These are phyloP conservation scores for Mortierella sp. DNA, from an alignment of 371 early-diverging fungal genomes.

Conservation along the genomic window DNA sequence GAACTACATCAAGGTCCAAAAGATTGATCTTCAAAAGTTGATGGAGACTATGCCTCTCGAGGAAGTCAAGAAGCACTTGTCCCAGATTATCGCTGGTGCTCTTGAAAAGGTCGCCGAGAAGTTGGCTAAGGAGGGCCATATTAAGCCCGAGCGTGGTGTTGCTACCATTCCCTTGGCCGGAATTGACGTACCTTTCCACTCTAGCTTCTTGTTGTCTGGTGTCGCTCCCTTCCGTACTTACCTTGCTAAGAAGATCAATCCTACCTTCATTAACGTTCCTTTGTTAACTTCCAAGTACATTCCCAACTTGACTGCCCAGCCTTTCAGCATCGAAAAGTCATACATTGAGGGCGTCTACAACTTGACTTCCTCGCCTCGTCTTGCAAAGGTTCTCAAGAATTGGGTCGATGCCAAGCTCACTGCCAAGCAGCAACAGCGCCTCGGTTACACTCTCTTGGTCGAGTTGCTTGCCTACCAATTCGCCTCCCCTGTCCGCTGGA, in stretches of 20 bases:
- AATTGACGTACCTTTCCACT: conserved; percentile 98
- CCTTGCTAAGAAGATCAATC: conserved; percentile 85
- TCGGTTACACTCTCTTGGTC: conserved; percentile 89
- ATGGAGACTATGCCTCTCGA: conserved; percentile 89
- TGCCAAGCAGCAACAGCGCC: conserved; percentile 85
- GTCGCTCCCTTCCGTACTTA: conserved; percentile 94
- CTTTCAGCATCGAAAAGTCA: conserved; percentile 84
- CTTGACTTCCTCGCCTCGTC: conserved; percentile 79
- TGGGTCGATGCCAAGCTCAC: conserved; percentile 85
- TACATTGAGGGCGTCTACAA: conserved; percentile 85
- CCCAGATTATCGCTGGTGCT: conserved; percentile 84
- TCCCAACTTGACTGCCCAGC: conserved; percentile 95
- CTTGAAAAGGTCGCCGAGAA: conserved; percentile 79
- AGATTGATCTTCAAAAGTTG: conserved; percentile 90
- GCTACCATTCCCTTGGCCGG: conserved; percentile 95
- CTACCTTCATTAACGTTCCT: conserved; percentile 82
- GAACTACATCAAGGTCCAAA: conserved; percentile 80
- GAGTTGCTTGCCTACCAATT: conserved; percentile 97
- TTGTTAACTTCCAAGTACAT: conserved; percentile 88
- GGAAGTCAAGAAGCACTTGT: conserved; percentile 86
- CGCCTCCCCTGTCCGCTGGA: conserved; percentile 96
- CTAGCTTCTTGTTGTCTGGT: conserved; percentile 90
- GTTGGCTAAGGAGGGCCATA: conserved; percentile 65
- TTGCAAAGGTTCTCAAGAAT: conserved; percentile 83
- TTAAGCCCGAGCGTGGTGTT: conserved; percentile 88